Base-by-base conservation (phyloP, 2,329 filamentous ascomycete species). In the Epicoccum nigrum region DNA sequence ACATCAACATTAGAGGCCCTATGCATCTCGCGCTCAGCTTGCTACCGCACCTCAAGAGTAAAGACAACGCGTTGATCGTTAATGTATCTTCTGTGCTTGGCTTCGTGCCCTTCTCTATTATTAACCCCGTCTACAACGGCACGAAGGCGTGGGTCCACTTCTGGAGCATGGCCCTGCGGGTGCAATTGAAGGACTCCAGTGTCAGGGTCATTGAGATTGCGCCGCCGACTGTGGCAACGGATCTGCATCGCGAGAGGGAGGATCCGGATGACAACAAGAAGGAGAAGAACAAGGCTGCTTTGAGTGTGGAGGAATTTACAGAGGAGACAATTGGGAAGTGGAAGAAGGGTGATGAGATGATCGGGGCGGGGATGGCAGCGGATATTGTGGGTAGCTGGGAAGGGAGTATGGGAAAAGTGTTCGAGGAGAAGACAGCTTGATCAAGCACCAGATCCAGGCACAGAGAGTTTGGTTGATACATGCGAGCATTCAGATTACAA, bases 221-320 rank as follows among this genome's bases (percentile, higher is more conserved):
- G 35, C 83, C 82, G 38, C 82, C 82, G 3, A 78, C 72, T 20
- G 82, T 85, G 0, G 76, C 69, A 1, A 84, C 81, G 4, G 79
- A 83, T 56, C 59, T 85, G 30, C 81, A 85, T 63, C 74, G 82
- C 0, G 82, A 86, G 57, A 69, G 82, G 21, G 71, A 76, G 37
- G 75, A 85, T 58, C 81, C 82, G 1, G 77, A 84, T 55, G 80
- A 84, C 54, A 84, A 84, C 47, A 85, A 83, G 68, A 85, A 84
- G 69, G 69, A 77, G 5, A 79, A 81, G n/a, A 82, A 81, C 30
- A 56, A 69, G n/a, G 79, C 79, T 25, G 59, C 70, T 8, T 56
- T 86, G 64, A 75, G 67, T 0, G 65, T 84, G 4, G 77, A 81
- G 0, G 82, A 85, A 65, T 85, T 84, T 54, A 80, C 83, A 70